phyloP scores from a whole-genome alignment of 768 basidiomycete species.

The Gloeopeniophorella convolvens region DNA sequence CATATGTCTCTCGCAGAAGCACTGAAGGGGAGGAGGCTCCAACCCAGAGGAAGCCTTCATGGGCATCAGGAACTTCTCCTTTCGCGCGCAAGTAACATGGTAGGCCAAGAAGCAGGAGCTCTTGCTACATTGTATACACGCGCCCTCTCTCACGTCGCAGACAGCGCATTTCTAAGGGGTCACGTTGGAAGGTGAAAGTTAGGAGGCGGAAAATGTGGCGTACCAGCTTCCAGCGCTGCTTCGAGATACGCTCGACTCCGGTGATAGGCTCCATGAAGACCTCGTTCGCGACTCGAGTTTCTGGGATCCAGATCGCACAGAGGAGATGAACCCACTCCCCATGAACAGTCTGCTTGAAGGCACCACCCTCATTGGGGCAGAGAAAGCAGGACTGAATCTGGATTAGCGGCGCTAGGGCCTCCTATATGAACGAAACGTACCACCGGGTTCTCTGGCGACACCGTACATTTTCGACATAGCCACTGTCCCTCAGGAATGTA shows the following conservation, averaged over 20 bases:
- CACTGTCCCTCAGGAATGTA: conserved; percentile 99
- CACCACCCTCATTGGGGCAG: conserved; percentile 95
- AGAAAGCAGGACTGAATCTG: conserved; percentile 77
- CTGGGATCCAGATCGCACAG: conserved; percentile 97
- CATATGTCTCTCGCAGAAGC: conserved; percentile 87
- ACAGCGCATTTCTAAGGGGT: conserved; percentile 50
- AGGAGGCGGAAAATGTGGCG: conserved; percentile 25
- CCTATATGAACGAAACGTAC: conserved; percentile 40
- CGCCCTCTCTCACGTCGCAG: conserved; percentile 59
- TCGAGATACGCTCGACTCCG: conserved; percentile 80
- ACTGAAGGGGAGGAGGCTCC: conserved; percentile 66
- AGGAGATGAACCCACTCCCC: conserved; percentile 96
- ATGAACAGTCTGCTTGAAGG: conserved; percentile 92
- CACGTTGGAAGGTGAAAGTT: background rate
- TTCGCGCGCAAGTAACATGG: conserved; percentile 90
- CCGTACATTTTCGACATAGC: conserved; percentile 97
- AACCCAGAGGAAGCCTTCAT: conserved; percentile 80
- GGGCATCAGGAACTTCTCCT: conserved; percentile 74
- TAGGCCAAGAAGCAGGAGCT: conserved; percentile 88
- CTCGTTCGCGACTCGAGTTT: conserved; percentile 86
- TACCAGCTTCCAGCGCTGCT: conserved; percentile 91
- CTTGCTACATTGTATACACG: conserved; percentile 95
- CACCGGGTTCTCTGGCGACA: conserved; percentile 94
- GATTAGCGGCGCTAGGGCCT: background rate
- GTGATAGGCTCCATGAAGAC: conserved; percentile 99